Conservation (phyloP, 2,329 filamentous ascomycete genomes). For the Penicillium psychrosexuale region DNA sequence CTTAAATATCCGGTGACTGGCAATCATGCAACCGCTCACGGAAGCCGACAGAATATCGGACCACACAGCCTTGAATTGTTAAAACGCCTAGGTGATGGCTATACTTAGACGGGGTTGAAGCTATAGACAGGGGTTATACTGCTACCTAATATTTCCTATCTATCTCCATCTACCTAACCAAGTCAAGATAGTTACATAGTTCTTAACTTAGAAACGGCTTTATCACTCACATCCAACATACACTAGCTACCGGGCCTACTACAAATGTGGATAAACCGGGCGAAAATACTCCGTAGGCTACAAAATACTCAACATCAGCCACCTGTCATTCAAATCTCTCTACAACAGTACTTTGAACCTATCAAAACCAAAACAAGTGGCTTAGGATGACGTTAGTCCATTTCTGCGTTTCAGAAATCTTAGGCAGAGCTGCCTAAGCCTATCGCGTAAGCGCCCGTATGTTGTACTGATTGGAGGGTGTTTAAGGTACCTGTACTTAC, state of each 20-base stretch:
- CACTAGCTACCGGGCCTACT: not conserved
- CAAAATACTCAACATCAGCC: not conserved
- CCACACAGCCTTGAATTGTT: not conserved
- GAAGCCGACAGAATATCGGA: not conserved
- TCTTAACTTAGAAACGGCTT: not conserved
- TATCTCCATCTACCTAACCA: not conserved
- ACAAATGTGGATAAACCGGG: not conserved
- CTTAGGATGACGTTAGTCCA: not conserved
- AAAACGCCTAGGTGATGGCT: not conserved
- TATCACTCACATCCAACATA: not conserved
- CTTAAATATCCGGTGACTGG: not conserved
- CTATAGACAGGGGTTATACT: not conserved
- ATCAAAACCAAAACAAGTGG: not conserved
- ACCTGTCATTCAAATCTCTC: not conserved
- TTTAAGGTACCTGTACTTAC: not conserved
- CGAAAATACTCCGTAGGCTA: not conserved
- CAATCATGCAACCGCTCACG: slow-evolving; percentile 1
- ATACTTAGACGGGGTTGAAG: not conserved
- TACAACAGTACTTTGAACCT: not conserved
- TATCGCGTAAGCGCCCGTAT: not conserved
- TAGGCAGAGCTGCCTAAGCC: not conserved
- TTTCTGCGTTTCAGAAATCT: not conserved
- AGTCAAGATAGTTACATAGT: not conserved
- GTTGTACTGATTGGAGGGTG: not conserved
- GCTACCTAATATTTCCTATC: not conserved